Evolutionary conservation across 1,284 basidiomycete species (phyloP).

Genomic region (Leccinum subfulvum): DNA sequence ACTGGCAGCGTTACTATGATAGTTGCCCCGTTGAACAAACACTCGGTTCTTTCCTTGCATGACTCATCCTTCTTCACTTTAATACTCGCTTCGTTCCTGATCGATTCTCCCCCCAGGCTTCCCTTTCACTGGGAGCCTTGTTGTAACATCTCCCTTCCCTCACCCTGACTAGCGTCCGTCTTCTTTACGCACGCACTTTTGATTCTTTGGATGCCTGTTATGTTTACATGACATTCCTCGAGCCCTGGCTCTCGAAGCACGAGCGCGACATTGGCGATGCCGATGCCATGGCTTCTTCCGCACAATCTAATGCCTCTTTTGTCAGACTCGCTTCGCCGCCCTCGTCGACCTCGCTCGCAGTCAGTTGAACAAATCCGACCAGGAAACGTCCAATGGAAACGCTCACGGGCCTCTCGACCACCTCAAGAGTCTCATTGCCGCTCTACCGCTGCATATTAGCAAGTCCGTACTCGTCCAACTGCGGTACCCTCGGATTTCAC

Average conservation of each 20-base stretch:
- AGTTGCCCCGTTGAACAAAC: slow-evolving; percentile 47
- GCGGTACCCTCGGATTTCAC: slow-evolving; percentile 6
- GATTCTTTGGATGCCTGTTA: slow-evolving; percentile 61
- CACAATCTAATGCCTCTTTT: slow-evolving; percentile 53
- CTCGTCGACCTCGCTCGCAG: slow-evolving; percentile 48
- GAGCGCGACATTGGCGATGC: slow-evolving; percentile 60
- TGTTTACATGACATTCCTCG: slow-evolving; percentile 64
- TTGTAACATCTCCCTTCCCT: slow-evolving; percentile 69
- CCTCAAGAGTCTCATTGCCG: slow-evolving; percentile 35
- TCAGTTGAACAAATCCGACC: slow-evolving; percentile 43
- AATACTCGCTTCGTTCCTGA: slow-evolving; percentile 10
- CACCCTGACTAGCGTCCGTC: slow-evolving; percentile 60
- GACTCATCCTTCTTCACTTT: no score
- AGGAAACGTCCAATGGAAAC: slow-evolving; percentile 18
- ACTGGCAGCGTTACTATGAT: no score
- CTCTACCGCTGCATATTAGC: slow-evolving; percentile 5
- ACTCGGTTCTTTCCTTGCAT: slow-evolving; percentile 21
- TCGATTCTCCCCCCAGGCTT: slow-evolving; percentile 47
- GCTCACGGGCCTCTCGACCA: slow-evolving; percentile 25
- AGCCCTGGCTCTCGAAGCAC: slow-evolving; percentile 65
- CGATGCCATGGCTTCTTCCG: slow-evolving; percentile 49
- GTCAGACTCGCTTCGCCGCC: slow-evolving; percentile 46
- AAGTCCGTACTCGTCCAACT: slow-evolving; percentile 9
- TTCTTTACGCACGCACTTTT: neutral
- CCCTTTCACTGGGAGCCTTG: slow-evolving; percentile 77